phyloP scores from a whole-genome alignment of 805 yeast species.

The Vanderwaltozyma tropicalis region DNA sequence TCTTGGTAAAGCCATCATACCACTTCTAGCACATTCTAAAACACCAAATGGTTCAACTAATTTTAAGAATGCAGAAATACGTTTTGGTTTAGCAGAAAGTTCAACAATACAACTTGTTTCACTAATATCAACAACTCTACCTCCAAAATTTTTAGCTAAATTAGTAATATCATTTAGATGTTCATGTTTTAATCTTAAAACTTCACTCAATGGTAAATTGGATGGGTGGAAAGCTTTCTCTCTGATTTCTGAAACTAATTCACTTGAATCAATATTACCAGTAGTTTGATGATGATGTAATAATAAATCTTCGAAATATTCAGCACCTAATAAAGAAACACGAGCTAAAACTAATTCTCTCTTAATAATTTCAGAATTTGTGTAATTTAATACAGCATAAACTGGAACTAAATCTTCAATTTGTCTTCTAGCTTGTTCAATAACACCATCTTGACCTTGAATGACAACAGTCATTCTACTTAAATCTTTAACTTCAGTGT shows the following conservation, averaged over 20 bases:
- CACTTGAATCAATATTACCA: conserved; percentile 22
- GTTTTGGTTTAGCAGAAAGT: conserved; percentile 84
- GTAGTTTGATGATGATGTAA: conserved; percentile 52
- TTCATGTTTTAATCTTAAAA: conserved; percentile 84
- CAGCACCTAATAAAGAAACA: conserved; percentile 92
- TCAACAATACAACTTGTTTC: conserved; percentile 92
- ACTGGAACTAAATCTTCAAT: conserved; percentile 97
- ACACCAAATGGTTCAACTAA: conserved; percentile 93
- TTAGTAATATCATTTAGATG: conserved; percentile 79
- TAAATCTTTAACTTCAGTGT: conserved; percentile 89
- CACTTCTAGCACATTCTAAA: conserved; percentile 91
- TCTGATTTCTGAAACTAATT: conserved; percentile 21
- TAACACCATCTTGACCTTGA: conserved; percentile 89
- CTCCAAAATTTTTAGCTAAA: conserved; percentile 81
- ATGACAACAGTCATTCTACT: conserved; percentile 95
- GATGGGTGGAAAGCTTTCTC: conserved; percentile 67
- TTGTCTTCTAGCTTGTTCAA: conserved; percentile 97
- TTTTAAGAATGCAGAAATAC: conserved; percentile 77
- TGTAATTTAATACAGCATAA: conserved; percentile 92
- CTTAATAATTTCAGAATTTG: conserved; percentile 78
- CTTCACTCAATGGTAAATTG: conserved; percentile 82
- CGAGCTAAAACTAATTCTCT: conserved; percentile 88
- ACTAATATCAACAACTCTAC: conserved; percentile 81
- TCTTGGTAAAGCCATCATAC: conserved; percentile 98
- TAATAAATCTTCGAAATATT: conserved; percentile 88